Base-by-base conservation (phyloP, 2,329 filamentous ascomycete genomes). In the Aspergillus viridinutans region DNA sequence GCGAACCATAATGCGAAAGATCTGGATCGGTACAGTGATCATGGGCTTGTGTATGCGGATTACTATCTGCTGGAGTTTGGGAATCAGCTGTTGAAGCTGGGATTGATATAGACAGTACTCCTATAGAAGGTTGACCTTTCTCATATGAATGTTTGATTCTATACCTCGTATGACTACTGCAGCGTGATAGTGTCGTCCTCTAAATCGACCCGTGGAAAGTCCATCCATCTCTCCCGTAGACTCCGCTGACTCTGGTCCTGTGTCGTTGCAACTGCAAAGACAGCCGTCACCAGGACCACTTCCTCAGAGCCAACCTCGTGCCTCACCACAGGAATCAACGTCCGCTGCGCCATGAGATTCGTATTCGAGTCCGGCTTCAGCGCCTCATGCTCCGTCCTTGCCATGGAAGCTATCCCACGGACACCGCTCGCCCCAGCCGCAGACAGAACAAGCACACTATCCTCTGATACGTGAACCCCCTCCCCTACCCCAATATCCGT, bases 11-110 rank as follows among this genome's bases (percentile, higher is more conserved):
- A 77, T 49, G 64, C 66, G 40, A 62, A 73, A 62, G 73, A 70
- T 10, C 67, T 68, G 49, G 65, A 63, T 54, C 70, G 72, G 49
- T 74, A 74, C 42, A 63, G 62, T 32, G 67, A 76, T 51, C 73
- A 76, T 62, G 74, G 74, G 6, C 57, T 77, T 49, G 74, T 76
- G 6, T 77, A 76, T 65, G 74, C 72, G 12, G 74, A 77, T 56
- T 77, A 76, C 53, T 77, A 69, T 54, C 61, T 77, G 12, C 43
- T 76, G 28, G 70, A 74, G 52, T 74, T 76, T 63, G 74, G 74
- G 6, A 77, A 76, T 55, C 72, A 74, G 56, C 50, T 38, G 32
- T 75, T 76, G 50, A 65, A 72, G 3, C 61, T 66, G 62, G 60
- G 60, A 7, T 51, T 62, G 25, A 50, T 56, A 49, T 63, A 58